These are phyloP conservation scores for Coemansia linderi DNA, from an alignment of 371 early-diverging fungal species.

Conservation along the genomic window DNA sequence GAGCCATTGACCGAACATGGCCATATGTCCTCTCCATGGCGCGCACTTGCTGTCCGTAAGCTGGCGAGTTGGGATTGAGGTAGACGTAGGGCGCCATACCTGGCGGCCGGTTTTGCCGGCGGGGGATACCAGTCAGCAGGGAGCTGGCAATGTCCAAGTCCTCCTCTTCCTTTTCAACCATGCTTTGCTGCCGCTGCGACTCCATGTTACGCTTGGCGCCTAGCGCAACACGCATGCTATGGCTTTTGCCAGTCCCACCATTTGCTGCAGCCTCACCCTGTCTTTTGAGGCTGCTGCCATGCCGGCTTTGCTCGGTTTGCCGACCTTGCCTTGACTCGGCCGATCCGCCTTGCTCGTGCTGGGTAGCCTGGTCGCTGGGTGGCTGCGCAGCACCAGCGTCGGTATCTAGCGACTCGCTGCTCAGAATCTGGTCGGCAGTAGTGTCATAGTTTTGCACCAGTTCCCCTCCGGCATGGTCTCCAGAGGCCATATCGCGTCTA, in stretches of 20 bases:
- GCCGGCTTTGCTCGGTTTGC: background rate
- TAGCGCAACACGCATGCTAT: slow-evolving; percentile 14
- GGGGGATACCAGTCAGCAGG: slow-evolving; percentile 40
- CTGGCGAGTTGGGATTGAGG: slow-evolving; percentile 31
- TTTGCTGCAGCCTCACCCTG: slow-evolving; percentile 12
- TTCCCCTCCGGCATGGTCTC: background rate
- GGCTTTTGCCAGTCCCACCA: background rate
- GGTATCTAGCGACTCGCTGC: background rate
- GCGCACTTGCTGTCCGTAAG: slow-evolving; percentile 42
- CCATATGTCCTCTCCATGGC: slow-evolving; percentile 37
- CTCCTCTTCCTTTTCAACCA: slow-evolving; percentile 44
- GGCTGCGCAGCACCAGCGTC: background rate
- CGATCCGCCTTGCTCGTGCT: background rate
- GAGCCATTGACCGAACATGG: slow-evolving; percentile 27
- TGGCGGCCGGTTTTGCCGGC: slow-evolving; percentile 35
- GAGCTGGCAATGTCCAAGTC: slow-evolving; percentile 39
- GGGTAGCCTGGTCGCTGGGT: background rate
- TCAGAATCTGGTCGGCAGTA: background rate
- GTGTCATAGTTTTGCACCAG: background rate
- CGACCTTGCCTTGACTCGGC: background rate
- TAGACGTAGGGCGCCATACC: slow-evolving; percentile 41
- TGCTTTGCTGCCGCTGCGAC: slow-evolving; percentile 51
- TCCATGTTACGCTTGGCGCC: slow-evolving; percentile 48
- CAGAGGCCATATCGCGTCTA: background rate
- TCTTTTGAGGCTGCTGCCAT: slow-evolving; percentile 5